phyloP scores from a whole-genome alignment of 805 yeast species.

The Wickerhamiella azymoides region DNA sequence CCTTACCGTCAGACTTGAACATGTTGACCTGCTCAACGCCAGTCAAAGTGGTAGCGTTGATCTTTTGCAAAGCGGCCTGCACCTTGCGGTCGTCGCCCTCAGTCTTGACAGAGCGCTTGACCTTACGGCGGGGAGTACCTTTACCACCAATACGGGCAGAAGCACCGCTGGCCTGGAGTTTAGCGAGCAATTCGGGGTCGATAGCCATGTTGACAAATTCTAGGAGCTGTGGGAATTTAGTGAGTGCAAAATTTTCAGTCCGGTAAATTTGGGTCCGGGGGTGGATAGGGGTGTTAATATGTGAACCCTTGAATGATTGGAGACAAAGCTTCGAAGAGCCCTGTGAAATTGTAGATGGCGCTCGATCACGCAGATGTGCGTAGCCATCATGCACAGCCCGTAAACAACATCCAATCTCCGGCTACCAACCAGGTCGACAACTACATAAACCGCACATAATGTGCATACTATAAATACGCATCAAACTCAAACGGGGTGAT shows the following conservation, averaged over 20 bases:
- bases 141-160: slow-evolving; percentile 54
- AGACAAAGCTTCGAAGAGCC: no score
- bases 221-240: neutral
- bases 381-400: no score
- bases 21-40: slow-evolving; percentile 95
- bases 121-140: slow-evolving; percentile 74
- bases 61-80: slow-evolving; percentile 75
- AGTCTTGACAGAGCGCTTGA: slow-evolving; percentile 49
- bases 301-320: no score
- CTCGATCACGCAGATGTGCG: no score
- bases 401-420: no score
- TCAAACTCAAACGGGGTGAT: neutral
- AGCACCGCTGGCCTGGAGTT: slow-evolving; percentile 55
- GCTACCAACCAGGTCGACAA: no score
- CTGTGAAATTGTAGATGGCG: no score
- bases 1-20: slow-evolving; percentile 93
- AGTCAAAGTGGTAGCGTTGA: slow-evolving; percentile 77
- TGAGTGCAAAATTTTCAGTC: slow-evolving; percentile 7
- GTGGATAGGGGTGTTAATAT: no score
- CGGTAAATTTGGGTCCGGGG: slow-evolving; percentile 6
- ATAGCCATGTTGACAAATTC: slow-evolving; percentile 11
- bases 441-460: no score
- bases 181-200: slow-evolving; percentile 89
- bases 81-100: slow-evolving; percentile 75
- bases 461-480: neutral